Base-by-base conservation (phyloP, 2,329 filamentous ascomycete species). In the Pestalotiopsis sp. region DNA sequence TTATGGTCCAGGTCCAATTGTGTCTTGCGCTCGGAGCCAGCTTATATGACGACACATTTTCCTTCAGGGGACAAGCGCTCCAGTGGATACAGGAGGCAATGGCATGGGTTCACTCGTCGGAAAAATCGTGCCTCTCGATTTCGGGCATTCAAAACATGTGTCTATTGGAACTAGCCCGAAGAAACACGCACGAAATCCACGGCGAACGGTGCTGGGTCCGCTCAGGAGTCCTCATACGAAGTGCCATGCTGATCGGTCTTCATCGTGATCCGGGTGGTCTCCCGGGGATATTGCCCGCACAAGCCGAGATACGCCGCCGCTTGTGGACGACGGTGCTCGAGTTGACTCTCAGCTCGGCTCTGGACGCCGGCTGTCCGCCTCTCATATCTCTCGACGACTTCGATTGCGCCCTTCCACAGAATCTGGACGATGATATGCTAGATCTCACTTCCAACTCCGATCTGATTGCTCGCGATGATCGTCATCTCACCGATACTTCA, bases 71-170 rank as follows among this genome's bases (percentile, higher is more conserved):
- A 5, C 80, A 81, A 0, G 88, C 88, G 0, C 78, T 84, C n/a
- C 81, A 77, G 36, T 91, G 88, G 88, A 77, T 90, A 0, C 86
- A 87, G 67, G 87, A 89, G 70, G 88, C 84, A 0, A 85, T 88
- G 58, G 82, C 82, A 0, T 91, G 86, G 86, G 64, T 87, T 0
- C 81, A 83, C 4, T 85, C 84, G 72, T 70, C 68, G 31, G 74
- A 77, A 63, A 91, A 90, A 69, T 80, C 82, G 0, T 77, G 82
- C 0, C 78, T 90, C 0, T 82, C 79, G 1, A 78, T 90, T 0
- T 81, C 83, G 31, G 81, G 80, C n/a, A 70, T 91, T 0, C 88
- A 91, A 68, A 82, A 76, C 0, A 78, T 80, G 7, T 75, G 85
- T 2, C 74, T 87, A 0, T 78, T 85, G 1, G 69, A 85, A 3